These are phyloP conservation scores for Nigrograna mackinnonii DNA, from an alignment of 2,329 filamentous ascomycete species.

Conservation along the genomic window DNA sequence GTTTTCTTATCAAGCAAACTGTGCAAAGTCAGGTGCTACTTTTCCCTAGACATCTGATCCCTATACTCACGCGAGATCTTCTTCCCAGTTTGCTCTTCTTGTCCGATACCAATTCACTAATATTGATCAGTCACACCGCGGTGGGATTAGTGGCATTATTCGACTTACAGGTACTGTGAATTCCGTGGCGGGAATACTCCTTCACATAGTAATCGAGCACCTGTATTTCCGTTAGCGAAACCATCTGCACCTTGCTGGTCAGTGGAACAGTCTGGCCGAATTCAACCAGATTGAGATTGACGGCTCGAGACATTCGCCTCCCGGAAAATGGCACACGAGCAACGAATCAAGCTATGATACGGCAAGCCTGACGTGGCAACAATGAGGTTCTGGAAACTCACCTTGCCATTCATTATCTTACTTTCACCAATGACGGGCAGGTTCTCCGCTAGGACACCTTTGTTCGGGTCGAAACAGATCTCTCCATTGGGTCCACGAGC, in stretches of 20 bases:
- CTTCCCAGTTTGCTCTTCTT: constrained; percentile 71
- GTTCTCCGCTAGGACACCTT: constrained; percentile 68
- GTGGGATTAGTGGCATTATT: background rate
- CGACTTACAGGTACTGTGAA: constrained; percentile 70
- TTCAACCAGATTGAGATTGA: no score
- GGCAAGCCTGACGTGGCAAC: no score
- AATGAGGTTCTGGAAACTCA: constrained; percentile 33
- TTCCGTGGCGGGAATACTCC: constrained; percentile 71
- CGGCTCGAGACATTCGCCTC: no score
- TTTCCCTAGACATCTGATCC: background rate
- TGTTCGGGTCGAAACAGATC: constrained; percentile 59
- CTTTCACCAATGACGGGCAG: constrained; percentile 61
- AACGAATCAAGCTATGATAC: no score
- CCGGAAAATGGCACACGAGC: no score
- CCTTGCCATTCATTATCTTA: constrained; percentile 65
- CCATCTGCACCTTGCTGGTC: no score
- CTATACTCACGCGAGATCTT: constrained; percentile 60
- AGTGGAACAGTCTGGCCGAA: no score
- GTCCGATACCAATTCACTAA: constrained; percentile 85
- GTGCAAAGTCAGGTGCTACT: constrained; percentile 9
- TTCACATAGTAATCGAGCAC: constrained; percentile 72
- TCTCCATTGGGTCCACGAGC: constrained; percentile 62
- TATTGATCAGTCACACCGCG: constrained; percentile 13
- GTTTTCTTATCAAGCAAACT: constrained; percentile 31
- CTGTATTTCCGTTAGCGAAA: constrained; percentile 51